A percentile compares a stretch with the other conserved stretches of the same genome.
Evolutionary conservation across 2,329 filamentous ascomycete species (phyloP).

Genomic region (Cytospora paraplurivora): DNA sequence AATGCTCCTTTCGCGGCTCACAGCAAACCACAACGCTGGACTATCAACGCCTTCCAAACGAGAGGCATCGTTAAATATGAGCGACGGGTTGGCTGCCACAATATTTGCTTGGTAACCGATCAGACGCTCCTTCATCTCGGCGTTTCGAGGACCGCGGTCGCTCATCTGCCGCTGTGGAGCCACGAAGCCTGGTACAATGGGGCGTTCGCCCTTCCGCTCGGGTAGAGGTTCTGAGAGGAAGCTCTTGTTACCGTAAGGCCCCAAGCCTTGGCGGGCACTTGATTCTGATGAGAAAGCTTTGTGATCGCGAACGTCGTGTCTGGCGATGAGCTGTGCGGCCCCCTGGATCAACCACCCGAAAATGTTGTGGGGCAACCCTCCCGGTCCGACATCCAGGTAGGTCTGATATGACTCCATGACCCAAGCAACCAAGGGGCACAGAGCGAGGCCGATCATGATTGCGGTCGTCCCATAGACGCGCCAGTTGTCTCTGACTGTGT

Average conservation of each 20-base stretch:
- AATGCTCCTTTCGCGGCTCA: slow-evolving; percentile 33
- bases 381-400: slow-evolving; percentile 46
- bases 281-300: slow-evolving; percentile 33
- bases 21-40: slow-evolving; percentile 31
- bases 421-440: slow-evolving; percentile 31
- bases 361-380: slow-evolving; percentile 46
- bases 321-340: slow-evolving; percentile 37
- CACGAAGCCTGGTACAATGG: slow-evolving; percentile 39
- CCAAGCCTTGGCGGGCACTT: slow-evolving; percentile 32
- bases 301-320: slow-evolving; percentile 39
- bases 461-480: slow-evolving; percentile 20
- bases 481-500: slow-evolving; percentile 23
- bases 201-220: slow-evolving; percentile 34
- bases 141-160: slow-evolving; percentile 31
- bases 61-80: slow-evolving; percentile 37
- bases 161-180: slow-evolving; percentile 45
- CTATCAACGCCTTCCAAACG: slow-evolving; percentile 38
- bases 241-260: slow-evolving; percentile 31
- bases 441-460: slow-evolving; percentile 20
- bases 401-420: slow-evolving; percentile 39
- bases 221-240: slow-evolving; percentile 32
- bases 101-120: slow-evolving; percentile 34
- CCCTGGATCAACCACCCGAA: slow-evolving; percentile 46
- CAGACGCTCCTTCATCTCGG: slow-evolving; percentile 30
- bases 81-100: slow-evolving; percentile 34